Conservation (phyloP, 2,329 filamentous ascomycete genomes). For the Cladosporium sp. region DNA sequence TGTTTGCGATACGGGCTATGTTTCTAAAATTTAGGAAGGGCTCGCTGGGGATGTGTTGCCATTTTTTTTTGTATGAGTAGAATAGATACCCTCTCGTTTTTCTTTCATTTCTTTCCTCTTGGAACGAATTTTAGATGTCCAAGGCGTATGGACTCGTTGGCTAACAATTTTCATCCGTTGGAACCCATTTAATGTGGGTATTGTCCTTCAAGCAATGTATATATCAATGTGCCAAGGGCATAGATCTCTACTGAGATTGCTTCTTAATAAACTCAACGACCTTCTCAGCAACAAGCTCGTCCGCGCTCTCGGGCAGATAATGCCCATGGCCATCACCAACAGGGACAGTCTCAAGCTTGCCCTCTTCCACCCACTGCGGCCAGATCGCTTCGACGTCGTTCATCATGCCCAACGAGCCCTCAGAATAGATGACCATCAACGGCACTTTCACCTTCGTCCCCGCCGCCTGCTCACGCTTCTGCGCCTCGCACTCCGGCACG, state of each 20-base stretch:
- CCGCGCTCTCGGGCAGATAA: constrained; percentile 50
- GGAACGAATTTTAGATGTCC: neutral
- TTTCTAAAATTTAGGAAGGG: constrained; percentile 22
- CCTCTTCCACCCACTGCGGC: constrained; percentile 46
- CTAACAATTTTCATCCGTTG: neutral
- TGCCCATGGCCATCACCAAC: constrained; percentile 45
- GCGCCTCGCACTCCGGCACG: constrained; percentile 43
- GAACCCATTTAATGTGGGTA: neutral
- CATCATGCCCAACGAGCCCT: constrained; percentile 43
- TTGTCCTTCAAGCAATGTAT: neutral
- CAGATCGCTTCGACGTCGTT: constrained; percentile 47
- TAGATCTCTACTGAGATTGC: neutral
- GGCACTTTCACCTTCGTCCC: constrained; percentile 47
- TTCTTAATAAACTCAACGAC: constrained; percentile 20
- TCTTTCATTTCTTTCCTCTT: neutral
- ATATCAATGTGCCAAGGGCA: too few relatives aligned
- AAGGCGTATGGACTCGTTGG: neutral
- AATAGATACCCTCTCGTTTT: neutral
- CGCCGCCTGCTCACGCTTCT: constrained; percentile 47
- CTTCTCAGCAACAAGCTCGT: constrained; percentile 35
- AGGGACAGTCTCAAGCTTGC: constrained; percentile 34
- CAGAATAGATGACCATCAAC: constrained; percentile 47
- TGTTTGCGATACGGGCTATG: constrained; percentile 39
- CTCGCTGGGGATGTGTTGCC: neutral
- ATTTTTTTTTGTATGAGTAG: neutral